These are phyloP conservation scores for Cyclostephanos invisitatus DNA, from an alignment of 108 stramenopile genomes.

Conservation along the genomic window DNA sequence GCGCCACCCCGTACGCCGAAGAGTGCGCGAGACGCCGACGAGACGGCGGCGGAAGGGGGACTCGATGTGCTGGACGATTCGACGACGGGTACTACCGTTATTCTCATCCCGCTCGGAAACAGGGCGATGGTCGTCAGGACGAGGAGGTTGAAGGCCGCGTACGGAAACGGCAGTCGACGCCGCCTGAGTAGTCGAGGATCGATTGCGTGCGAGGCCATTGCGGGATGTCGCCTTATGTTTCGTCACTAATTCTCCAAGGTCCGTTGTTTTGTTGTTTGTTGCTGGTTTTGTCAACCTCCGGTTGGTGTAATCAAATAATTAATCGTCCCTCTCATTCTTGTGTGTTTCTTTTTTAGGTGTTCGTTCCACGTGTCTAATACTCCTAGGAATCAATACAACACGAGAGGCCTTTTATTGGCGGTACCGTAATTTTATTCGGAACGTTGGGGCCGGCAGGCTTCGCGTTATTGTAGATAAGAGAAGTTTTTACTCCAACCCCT, in stretches of 20 bases:
- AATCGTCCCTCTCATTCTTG: no score
- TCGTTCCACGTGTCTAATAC: no score
- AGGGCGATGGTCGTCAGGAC: constrained; percentile 2
- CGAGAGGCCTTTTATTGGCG: no score
- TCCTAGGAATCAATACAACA: constrained; percentile 4
- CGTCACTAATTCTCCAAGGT: no score
- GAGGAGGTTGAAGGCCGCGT: constrained; percentile 3
- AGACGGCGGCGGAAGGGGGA: constrained; percentile 2
- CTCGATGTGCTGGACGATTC: background rate
- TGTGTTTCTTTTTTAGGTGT: no score
- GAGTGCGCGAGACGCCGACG: constrained; percentile 17
- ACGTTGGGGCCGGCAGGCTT: no score
- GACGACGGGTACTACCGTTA: background rate
- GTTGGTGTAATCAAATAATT: no score
- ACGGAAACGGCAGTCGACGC: background rate
- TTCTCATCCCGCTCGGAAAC: constrained; percentile 13
- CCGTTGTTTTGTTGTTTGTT: background rate
- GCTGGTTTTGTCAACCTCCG: no score
- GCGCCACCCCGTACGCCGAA: constrained; percentile 46
- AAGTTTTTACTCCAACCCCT: no score
- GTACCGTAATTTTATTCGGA: no score
- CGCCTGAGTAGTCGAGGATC: background rate
- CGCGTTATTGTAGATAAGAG: no score
- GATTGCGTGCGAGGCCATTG: background rate
- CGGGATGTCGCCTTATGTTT: background rate